Percentiles rank a stretch among this genome's conserved stretches.
These are phyloP conservation scores for Malassezia caprae DNA, from an alignment of 1,284 basidiomycete genomes.

Conservation along the genomic window DNA sequence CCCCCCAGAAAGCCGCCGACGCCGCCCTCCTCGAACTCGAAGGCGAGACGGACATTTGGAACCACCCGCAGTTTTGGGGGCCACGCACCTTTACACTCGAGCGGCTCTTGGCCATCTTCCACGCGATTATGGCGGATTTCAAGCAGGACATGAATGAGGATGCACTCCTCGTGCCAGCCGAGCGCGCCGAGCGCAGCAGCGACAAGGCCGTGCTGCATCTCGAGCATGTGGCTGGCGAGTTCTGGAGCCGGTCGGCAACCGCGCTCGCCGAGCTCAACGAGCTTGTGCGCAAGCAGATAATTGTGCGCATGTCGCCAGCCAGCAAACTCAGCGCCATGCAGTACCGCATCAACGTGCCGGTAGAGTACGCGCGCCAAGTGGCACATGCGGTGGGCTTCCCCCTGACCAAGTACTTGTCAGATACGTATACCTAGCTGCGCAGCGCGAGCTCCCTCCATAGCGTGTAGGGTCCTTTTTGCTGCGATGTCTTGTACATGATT, in stretches of 20 bases:
- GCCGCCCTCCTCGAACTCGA: conserved; percentile 17
- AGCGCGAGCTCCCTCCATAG: conserved; percentile 5
- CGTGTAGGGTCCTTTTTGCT: conserved; percentile 5
- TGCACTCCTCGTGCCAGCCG: conserved; percentile 8
- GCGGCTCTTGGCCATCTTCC: conserved; percentile 70
- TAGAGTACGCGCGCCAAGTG: conserved; percentile 3
- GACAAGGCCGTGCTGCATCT: conserved; percentile 4
- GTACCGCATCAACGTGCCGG: conserved; percentile 16
- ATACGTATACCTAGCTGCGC: conserved; percentile 4
- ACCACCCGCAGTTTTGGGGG: conserved; percentile 69
- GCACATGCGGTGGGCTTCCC: conserved; percentile 16
- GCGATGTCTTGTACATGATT: conserved; percentile 15
- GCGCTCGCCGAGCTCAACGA: conserved; percentile 11
- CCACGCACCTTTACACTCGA: conserved; percentile 73
- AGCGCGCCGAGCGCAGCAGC: conserved; percentile 11
- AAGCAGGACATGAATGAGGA: conserved; percentile 18
- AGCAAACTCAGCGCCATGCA: conserved; percentile 15
- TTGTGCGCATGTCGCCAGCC: conserved; percentile 17
- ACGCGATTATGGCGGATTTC: conserved; percentile 64
- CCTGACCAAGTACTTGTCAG: conserved; percentile 9
- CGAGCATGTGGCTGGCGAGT: conserved; percentile 18
- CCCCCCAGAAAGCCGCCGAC: conserved; percentile 10
- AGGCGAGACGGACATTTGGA: conserved; percentile 51
- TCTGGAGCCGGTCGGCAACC: conserved; percentile 16
- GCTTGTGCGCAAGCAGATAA: conserved; percentile 11